Evolutionary conservation across 441 rosid genomes (phyloP), one percentile per base, ranked within the genome.

Genomic region (Brassica hybrid): DNA sequence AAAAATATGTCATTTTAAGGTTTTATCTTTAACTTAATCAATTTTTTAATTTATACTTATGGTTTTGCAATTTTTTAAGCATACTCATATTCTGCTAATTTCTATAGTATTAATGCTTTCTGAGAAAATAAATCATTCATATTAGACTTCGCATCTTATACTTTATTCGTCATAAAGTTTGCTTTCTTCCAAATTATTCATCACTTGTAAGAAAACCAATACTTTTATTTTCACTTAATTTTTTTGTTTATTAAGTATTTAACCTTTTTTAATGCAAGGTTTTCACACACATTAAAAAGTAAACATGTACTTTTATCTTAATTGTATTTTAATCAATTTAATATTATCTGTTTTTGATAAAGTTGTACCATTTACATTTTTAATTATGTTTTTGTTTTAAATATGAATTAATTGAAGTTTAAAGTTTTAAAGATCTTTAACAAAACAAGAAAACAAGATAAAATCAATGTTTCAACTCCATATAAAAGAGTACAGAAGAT

Each of bases 131-230:
- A 56, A 57, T 30, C 2, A 77, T 77, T 77, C 5, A n/a, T 65
- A 10, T 57, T 14, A 71, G 43, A 77, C 76, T 77, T 65, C 57
- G 30, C 19, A 65, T 58, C 63, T 58, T 48, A 66, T 62, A 21
- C 73, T 72, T 78, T 67, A 67, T 66, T 50, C 58, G 69, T 72
- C 65, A 67, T 16, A 59, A 77, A 78, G 77, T 23, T 23, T 58
- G 62, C 72, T 71, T 57, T 71, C 19, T 71, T 21, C 19, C 65
- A 23, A 11, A 45, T 50, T 25, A 66, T 60, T 77, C 77, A 66
- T 66, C 21, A 50, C 58, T 43, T 11, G 43, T 36, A 16, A 63
- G 50, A 64, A 27, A 48, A 21, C 11, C 11, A 54, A 16, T 70
- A 25, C 13, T 41, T 41, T 41, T 41, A 41, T 11, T 41, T 41